These are phyloP conservation scores for Salinomyces thailandicus DNA, from an alignment of 2,329 filamentous ascomycete species.

Conservation along the genomic window DNA sequence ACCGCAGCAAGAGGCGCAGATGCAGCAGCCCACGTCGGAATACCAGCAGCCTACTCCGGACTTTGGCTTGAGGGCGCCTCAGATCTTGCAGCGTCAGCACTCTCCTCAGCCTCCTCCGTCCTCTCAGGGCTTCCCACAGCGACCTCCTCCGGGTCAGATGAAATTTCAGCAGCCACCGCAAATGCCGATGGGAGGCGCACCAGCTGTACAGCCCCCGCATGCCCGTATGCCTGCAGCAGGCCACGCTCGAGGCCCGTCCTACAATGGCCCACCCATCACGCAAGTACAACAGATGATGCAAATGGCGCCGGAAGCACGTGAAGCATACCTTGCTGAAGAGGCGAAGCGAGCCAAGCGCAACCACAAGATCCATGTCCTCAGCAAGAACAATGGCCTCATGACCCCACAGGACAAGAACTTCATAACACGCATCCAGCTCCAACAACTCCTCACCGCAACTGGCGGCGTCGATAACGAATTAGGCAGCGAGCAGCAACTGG, in stretches of 20 bases:
- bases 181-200: constrained; percentile 14
- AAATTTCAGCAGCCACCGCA: constrained; percentile 11
- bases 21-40: constrained; percentile 7
- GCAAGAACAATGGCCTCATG: constrained; percentile 94
- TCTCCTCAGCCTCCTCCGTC: constrained; percentile 13
- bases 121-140: constrained; percentile 17
- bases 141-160: constrained; percentile 12
- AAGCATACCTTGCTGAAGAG: constrained; percentile 76
- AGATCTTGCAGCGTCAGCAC: constrained; percentile 29
- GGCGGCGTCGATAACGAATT: constrained; percentile 68
- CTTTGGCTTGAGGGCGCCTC: constrained; percentile 31
- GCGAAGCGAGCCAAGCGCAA: constrained; percentile 93
- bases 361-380: constrained; percentile 91
- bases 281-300: constrained; percentile 65
- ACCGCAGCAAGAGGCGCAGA: constrained; percentile 29
- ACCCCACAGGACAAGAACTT: constrained; percentile 99
- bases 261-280: constrained; percentile 44
- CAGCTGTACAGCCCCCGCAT: constrained; percentile 26
- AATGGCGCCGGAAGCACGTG: constrained; percentile 74
- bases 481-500: constrained; percentile 66
- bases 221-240: constrained; percentile 21
- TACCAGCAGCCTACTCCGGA: constrained; percentile 30
- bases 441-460: constrained; percentile 87
- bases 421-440: constrained; percentile 92
- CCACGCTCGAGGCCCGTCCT: constrained; percentile 38